Conservation (phyloP, 2,329 filamentous ascomycete species). For the Incumbomyces delicatus region DNA sequence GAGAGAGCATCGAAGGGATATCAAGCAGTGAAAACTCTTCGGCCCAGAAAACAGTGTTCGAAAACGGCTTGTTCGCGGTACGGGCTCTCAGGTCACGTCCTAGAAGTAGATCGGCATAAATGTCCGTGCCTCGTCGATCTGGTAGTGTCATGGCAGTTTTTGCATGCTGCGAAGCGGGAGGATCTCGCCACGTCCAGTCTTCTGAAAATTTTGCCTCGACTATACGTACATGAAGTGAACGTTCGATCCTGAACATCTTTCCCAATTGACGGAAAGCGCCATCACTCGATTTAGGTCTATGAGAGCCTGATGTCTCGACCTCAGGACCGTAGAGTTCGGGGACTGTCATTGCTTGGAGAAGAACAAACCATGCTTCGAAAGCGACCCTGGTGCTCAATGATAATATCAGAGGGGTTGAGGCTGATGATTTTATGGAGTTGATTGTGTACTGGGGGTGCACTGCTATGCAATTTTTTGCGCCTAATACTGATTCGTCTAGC, state of each 20-base stretch:
- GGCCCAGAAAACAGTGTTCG: conserved; percentile 39
- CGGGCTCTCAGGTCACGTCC: conserved; percentile 41
- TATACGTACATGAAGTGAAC: conserved; percentile 49
- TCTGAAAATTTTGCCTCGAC: conserved; percentile 51
- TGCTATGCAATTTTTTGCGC: conserved; percentile 87
- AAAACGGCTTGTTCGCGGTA: conserved; percentile 38
- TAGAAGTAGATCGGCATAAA: conserved; percentile 39
- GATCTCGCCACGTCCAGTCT: background rate
- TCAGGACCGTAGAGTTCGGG: conserved; percentile 78
- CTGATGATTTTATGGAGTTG: conserved; percentile 59
- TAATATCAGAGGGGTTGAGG: conserved; percentile 81
- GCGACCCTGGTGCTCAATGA: conserved; percentile 75
- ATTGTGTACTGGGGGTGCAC: conserved; percentile 90
- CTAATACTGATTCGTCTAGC: conserved; percentile 78
- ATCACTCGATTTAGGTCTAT: conserved; percentile 15
- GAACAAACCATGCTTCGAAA: conserved; percentile 96
- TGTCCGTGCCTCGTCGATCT: conserved; percentile 25
- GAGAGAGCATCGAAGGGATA: conserved; percentile 38
- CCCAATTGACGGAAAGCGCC: conserved; percentile 28
- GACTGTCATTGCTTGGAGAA: conserved; percentile 81
- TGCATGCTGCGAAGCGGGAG: conserved; percentile 12
- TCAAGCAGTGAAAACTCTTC: conserved; percentile 40
- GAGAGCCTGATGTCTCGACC: conserved; percentile 35
- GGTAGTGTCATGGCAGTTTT: conserved; percentile 20
- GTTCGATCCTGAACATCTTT: conserved; percentile 59